Conservation (phyloP, 2,329 filamentous ascomycete species). For the Fusarium siculi region DNA sequence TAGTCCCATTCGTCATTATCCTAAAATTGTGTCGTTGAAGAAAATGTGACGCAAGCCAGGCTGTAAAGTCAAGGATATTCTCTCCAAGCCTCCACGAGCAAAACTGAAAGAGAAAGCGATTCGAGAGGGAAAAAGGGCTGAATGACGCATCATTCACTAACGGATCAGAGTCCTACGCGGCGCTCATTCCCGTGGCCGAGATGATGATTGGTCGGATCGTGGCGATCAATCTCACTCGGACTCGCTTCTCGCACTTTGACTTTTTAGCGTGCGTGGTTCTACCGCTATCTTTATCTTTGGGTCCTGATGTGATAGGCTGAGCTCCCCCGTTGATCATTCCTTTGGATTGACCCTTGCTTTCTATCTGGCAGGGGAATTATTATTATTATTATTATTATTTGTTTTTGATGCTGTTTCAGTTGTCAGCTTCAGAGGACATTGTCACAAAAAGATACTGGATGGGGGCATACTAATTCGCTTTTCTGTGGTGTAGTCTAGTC, state of each 20-base stretch:
- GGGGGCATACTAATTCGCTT: neutral
- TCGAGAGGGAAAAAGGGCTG: neutral
- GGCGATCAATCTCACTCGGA: constrained; percentile 8
- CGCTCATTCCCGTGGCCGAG: neutral
- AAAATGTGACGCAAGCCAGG: constrained; percentile 1
- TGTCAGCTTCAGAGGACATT: neutral
- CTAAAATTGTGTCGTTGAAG: neutral
- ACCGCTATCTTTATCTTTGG: constrained; percentile 1
- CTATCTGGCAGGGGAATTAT: neutral
- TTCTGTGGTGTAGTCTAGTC: neutral
- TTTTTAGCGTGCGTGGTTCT: neutral
- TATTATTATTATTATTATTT: neutral
- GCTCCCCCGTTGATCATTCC: neutral
- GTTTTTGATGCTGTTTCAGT: constrained; percentile 1
- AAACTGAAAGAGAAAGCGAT: neutral
- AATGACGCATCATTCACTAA: neutral
- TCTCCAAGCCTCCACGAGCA: neutral
- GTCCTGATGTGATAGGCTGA: neutral
- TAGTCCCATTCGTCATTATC: neutral
- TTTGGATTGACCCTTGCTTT: neutral
- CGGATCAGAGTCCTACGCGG: neutral
- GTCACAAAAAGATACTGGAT: neutral
- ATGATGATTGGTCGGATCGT: constrained; percentile 3
- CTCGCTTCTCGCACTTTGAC: constrained; percentile 20
- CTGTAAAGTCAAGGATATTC: neutral